Conservation (phyloP, 2,329 filamentous ascomycete species). For the Ceratocystis harringtonii region DNA sequence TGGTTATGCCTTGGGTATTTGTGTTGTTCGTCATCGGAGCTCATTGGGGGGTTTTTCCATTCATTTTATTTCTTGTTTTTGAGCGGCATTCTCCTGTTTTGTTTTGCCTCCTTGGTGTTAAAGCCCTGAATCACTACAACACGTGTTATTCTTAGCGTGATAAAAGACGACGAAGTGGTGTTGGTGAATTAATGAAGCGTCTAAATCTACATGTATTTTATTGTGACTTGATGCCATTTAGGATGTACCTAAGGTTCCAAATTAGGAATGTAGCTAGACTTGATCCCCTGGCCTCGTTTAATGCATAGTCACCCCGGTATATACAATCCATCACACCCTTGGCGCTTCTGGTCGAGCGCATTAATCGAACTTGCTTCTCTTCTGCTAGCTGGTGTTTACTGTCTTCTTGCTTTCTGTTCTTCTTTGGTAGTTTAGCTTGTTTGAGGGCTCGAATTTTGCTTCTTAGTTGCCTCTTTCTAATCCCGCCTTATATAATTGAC, state of each 20-base stretch:
- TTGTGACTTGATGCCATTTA: background rate
- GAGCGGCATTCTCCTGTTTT: background rate
- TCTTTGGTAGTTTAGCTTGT: background rate
- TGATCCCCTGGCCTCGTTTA: background rate
- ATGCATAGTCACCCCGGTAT: background rate
- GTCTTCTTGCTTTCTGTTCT: background rate
- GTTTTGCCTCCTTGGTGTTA: background rate
- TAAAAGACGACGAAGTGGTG: background rate
- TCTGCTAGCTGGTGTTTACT: background rate
- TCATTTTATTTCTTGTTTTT: constrained; percentile 1
- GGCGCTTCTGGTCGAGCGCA: background rate
- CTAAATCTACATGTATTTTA: background rate
- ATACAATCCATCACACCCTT: background rate
- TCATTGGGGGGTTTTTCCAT: background rate
- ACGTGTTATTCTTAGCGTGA: background rate
- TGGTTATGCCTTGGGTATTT: constrained; percentile 6
- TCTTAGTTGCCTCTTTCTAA: background rate
- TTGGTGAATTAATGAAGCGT: background rate
- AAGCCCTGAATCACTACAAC: background rate
- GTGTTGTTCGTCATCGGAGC: background rate
- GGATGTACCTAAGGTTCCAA: background rate
- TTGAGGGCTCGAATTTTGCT: background rate
- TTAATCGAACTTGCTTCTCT: background rate
- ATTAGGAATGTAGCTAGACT: background rate
- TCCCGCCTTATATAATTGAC: background rate